These are phyloP conservation scores for Miamiensis avidus DNA, from an alignment of 169 alveolate genomes.

Conservation along the genomic window DNA sequence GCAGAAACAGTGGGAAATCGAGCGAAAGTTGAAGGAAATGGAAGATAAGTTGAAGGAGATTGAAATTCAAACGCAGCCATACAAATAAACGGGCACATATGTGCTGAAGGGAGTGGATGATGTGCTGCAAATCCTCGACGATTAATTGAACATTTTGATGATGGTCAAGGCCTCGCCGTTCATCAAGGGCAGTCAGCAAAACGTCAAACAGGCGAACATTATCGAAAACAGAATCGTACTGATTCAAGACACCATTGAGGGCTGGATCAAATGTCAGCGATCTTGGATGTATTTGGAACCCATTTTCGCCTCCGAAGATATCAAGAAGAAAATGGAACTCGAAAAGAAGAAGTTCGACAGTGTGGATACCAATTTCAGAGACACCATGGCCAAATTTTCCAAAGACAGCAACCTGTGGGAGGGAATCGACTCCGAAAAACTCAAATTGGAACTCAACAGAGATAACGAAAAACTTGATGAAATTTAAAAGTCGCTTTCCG, in stretches of 20 bases:
- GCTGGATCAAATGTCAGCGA: conserved; percentile 86
- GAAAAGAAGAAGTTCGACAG: conserved; percentile 82
- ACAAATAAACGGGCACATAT: conserved; percentile 64
- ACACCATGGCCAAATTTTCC: conserved; percentile 60
- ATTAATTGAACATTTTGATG: conserved; percentile 55
- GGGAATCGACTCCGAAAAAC: conserved; percentile 56
- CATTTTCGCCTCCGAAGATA: conserved; percentile 91
- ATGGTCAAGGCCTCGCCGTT: conserved; percentile 68
- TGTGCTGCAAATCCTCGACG: conserved; percentile 57
- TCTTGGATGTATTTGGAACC: conserved; percentile 94
- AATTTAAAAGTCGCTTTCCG: conserved; percentile 89
- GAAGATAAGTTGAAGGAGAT: conserved; percentile 65
- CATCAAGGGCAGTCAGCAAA: conserved; percentile 39
- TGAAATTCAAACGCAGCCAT: conserved; percentile 47
- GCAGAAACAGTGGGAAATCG: conserved; percentile 58
- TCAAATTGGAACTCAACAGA: conserved; percentile 57
- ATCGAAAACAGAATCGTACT: conserved; percentile 73
- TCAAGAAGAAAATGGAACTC: conserved; percentile 88
- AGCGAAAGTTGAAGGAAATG: conserved; percentile 55
- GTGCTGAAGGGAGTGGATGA: conserved; percentile 66
- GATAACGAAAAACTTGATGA: conserved; percentile 75
- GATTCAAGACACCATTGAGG: conserved; percentile 80
- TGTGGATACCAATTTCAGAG: conserved; percentile 90
- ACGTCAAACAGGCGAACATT: conserved; percentile 42
- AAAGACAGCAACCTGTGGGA: conserved; percentile 53